Conservation (phyloP, 2,329 filamentous ascomycete genomes). For the Xylaria sp. region DNA sequence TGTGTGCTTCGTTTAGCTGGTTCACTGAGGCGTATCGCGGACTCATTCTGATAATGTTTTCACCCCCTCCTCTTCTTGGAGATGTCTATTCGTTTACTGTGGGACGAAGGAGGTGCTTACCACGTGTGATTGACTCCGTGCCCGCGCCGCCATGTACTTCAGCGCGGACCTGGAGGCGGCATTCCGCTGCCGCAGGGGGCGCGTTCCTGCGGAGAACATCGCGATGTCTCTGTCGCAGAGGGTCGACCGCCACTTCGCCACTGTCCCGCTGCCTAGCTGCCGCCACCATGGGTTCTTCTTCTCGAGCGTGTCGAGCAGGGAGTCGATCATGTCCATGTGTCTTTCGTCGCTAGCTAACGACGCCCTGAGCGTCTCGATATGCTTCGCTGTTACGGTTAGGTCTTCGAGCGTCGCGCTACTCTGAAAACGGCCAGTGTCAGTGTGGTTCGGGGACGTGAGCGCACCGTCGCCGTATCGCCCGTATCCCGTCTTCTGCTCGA, state of each 20-base stretch:
- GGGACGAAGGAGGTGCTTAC: not conserved
- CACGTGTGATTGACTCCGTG: not conserved
- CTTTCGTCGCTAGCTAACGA: not conserved
- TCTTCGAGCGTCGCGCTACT: not conserved
- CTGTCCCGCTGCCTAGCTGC: not conserved
- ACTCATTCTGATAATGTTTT: not conserved
- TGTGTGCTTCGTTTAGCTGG: conserved; percentile 9
- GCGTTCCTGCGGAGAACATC: not conserved
- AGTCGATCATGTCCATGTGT: not conserved
- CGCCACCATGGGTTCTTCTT: not conserved
- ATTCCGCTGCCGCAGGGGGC: not conserved
- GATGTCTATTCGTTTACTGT: not conserved
- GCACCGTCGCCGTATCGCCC: not conserved
- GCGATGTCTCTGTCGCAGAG: not conserved
- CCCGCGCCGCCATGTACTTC: not conserved
- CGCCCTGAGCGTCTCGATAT: not conserved
- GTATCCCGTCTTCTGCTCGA: not conserved
- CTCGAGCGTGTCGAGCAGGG: not conserved
- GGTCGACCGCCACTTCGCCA: not conserved
- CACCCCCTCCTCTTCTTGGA: not conserved
- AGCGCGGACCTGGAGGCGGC: not conserved
- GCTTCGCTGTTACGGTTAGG: not conserved
- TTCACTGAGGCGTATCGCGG: not conserved
- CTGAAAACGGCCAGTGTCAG: not conserved
- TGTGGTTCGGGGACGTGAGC: not conserved